Evolutionary conservation across 2,329 filamentous ascomycete genomes (phyloP), one percentile per base, ranked within the genome.

Genomic region (Pseudogymnoascus sp.): DNA sequence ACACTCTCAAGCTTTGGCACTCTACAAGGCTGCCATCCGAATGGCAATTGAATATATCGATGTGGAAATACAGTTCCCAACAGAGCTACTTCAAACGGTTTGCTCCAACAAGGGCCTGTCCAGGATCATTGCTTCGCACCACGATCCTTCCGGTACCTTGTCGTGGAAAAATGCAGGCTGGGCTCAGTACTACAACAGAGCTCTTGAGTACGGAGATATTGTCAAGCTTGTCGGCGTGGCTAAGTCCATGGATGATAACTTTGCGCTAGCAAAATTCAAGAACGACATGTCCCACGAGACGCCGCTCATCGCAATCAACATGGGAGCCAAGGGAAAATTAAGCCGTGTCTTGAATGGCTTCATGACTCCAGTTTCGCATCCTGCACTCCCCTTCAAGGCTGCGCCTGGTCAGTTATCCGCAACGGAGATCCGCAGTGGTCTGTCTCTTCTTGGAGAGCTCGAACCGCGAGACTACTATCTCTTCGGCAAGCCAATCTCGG

Each of bases 301-400:
- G n/a, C 93, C 93, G 0, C 78, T 99, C 63, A 97, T 99, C 69
- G 91, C 90, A 1, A 89, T 99, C 73, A 99, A 99, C 76, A 97
- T 99, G 93, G 93, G 93, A 31, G 80, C 85, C 59, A 80, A 84
- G 26, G 95, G 95, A 60, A 95, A 96, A 77, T 82, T 97, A 44
- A 96, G 91, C 71, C 87, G 95, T 35, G 88, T 99, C 50, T 79
- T 96, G 64, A 99, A 99, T 76, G 82, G 84, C 31, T 97, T 97
- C 79, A 86, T 99, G 79, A 97, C 95, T 0, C 95, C 95, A 0
- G 95, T 99, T 13, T 92, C 91, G 2, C 95, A 97, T 74, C 90
- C 91, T 1, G 83, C 83, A 11, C 81, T 97, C n/a, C 92, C 93
- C 0, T 91, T 93, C 77, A 95, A 95, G 73, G 93, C 95, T 40